Evolutionary conservation across 2,329 filamentous ascomycete genomes (phyloP), one percentile per base, ranked within the genome.

Genomic region (Alternaria longipes): DNA sequence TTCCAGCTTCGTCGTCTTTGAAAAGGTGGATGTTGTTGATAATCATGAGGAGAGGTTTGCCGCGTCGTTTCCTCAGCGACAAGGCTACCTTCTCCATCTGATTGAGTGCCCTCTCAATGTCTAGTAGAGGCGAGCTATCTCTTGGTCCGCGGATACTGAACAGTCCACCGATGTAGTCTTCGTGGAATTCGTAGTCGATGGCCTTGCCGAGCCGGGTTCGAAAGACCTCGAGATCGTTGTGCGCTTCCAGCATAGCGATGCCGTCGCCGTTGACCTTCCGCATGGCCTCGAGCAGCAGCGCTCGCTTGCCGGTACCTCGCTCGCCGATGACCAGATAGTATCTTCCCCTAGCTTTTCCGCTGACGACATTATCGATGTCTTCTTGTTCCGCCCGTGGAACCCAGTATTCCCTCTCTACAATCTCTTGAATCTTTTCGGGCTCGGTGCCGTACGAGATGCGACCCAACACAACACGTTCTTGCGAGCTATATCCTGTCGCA

Each of bases 81-180:
- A 98, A 81, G 0, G 95, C 94, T 12, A 98, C 92, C 79, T 98
- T 98, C 75, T 99, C 95, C 28, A 99, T 82, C 80, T 98, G 97
- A 83, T 99, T 99, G 75, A 99, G 89, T 0, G 95, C 95, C 44
- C 95, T 88, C 76, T 99, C 95, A 62, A 99, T 97, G 74, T 99
- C 95, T 1, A 99, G 85, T 32, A 99, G 82, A 2, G 95, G 93
- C 0, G 93, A 97, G 16, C 92, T 93, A 73, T 99, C 95, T 47
- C 95, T 87, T 0, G 95, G 95, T 0, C 95, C 95, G 44, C 91
- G 88, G 75, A 98, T 97, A 64, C 91, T 96, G 79, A 99, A 98
- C 66, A 98, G 90, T 5, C 91, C 91, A 50, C 95, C 95, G 60
- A 99, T 97, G 74, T 97, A 97, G 80, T 99, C 95, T 81, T 98